Conservation (phyloP, 1,284 basidiomycete genomes). For the Apiotrichum gracile region DNA sequence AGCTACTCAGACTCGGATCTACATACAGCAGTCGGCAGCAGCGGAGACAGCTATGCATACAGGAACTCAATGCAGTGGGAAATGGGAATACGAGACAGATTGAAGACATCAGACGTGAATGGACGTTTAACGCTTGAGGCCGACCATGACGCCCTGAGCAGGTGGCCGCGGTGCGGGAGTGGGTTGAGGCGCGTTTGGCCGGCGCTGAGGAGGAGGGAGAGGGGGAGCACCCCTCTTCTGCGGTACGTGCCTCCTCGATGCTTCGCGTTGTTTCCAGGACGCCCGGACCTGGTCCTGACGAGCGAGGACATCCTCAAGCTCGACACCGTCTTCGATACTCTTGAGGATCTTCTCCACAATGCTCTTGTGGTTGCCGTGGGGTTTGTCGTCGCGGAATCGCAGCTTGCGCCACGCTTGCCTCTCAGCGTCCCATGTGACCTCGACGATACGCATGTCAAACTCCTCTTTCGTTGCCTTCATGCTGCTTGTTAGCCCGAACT, state of each 20-base stretch:
- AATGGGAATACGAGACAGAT: background rate
- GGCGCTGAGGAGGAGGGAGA: background rate
- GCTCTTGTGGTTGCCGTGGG: constrained; percentile 72
- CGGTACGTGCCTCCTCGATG: constrained; percentile 2
- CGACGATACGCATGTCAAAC: constrained; percentile 86
- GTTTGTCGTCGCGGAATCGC: constrained; percentile 88
- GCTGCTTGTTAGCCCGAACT: constrained; percentile 49
- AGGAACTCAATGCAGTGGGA: background rate
- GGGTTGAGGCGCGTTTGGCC: background rate
- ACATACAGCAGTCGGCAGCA: background rate
- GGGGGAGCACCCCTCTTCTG: constrained; percentile 2
- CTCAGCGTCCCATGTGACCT: constrained; percentile 78
- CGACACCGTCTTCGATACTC: constrained; percentile 85
- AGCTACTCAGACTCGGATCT: too few species aligned
- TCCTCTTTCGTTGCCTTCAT: constrained; percentile 81
- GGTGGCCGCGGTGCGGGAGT: constrained; percentile 2
- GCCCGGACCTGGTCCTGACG: constrained; percentile 33
- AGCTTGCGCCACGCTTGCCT: constrained; percentile 73
- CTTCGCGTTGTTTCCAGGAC: constrained; percentile 40
- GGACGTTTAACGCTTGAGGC: constrained; percentile 30
- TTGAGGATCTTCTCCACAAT: constrained; percentile 79
- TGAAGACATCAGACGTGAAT: background rate
- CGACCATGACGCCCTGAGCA: constrained; percentile 23
- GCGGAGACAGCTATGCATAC: background rate
- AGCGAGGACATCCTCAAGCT: constrained; percentile 62